phyloP scores from a whole-genome alignment of 202 grass and related monocot species.

The Musa balbisiana region DNA sequence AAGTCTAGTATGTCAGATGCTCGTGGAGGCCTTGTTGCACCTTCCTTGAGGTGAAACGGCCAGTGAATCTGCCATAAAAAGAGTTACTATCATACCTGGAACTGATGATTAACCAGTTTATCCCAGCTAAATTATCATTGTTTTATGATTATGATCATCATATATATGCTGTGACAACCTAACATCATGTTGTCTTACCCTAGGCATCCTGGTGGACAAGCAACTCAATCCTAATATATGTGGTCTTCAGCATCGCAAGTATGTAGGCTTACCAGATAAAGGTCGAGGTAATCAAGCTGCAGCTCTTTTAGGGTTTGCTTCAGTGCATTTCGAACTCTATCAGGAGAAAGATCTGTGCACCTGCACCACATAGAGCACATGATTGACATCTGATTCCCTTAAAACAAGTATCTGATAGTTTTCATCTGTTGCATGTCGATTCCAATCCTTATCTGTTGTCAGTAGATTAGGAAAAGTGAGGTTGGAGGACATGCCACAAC shows the following conservation, averaged over 20 bases:
- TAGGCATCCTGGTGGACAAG: too few relatives aligned
- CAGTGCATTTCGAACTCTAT: conserved; percentile 45
- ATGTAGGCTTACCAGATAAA: conserved; percentile 46
- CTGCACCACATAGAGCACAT: conserved; percentile 25
- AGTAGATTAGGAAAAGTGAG: too few relatives aligned
- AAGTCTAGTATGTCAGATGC: conserved; percentile 62
- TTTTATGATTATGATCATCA: neutral
- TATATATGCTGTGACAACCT: neutral
- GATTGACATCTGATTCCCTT: neutral
- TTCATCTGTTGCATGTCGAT: too few relatives aligned
- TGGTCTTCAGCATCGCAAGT: neutral
- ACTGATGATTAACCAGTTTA: too few relatives aligned
- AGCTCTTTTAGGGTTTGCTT: conserved; percentile 56
- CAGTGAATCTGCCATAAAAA: conserved; percentile 48
- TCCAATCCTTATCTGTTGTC: too few relatives aligned
- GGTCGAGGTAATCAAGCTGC: conserved; percentile 63
- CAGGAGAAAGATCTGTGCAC: conserved; percentile 57
- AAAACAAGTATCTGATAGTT: too few relatives aligned
- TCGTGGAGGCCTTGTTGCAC: conserved; percentile 46
- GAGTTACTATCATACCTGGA: too few relatives aligned
- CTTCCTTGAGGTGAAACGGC: conserved; percentile 65
- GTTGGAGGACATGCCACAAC: conserved; percentile 40
- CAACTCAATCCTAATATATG: neutral
- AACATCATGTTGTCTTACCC: too few relatives aligned
- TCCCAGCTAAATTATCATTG: too few relatives aligned